These are phyloP conservation scores for Dipsacomyces acuminosporus DNA, from an alignment of 371 early-diverging fungal species.

Conservation along the genomic window DNA sequence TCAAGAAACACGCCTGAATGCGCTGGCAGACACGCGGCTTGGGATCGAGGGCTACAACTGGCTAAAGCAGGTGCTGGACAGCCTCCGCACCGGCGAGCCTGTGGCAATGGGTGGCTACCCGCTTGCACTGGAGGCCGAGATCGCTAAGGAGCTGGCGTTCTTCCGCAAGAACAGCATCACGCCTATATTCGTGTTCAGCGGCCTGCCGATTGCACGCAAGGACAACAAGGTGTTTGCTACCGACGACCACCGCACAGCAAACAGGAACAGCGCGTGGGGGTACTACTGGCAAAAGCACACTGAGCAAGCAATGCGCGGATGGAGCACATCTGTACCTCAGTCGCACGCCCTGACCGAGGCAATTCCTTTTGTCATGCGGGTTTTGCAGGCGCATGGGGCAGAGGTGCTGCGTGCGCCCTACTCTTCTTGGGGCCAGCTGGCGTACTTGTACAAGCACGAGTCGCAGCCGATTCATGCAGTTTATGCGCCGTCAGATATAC, in stretches of 20 bases:
- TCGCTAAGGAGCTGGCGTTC: constrained; percentile 61
- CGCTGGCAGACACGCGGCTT: constrained; percentile 61
- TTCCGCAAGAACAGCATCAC: constrained; percentile 60
- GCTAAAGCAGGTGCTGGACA: constrained; percentile 59
- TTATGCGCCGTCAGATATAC: constrained; percentile 65
- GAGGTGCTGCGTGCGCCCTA: constrained; percentile 83
- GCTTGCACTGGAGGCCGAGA: constrained; percentile 53
- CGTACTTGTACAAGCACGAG: constrained; percentile 68
- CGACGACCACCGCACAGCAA: constrained; percentile 60
- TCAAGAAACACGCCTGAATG: constrained; percentile 56
- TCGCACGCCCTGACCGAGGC: constrained; percentile 59
- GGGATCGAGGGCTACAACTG: constrained; percentile 77
- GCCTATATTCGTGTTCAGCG: constrained; percentile 76
- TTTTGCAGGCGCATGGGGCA: constrained; percentile 58
- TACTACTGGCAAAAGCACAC: constrained; percentile 58
- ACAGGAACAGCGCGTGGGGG: constrained; percentile 70
- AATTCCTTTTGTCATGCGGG: constrained; percentile 63
- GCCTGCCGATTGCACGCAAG: constrained; percentile 65
- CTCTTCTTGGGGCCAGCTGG: constrained; percentile 76
- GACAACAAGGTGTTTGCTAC: constrained; percentile 59
- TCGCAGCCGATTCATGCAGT: constrained; percentile 66
- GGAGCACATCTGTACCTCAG: constrained; percentile 51
- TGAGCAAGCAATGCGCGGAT: constrained; percentile 57
- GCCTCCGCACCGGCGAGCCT: constrained; percentile 53
- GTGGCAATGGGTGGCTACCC: constrained; percentile 75